phyloP scores from a whole-genome alignment of 2,329 filamentous ascomycete genomes.

The Apiospora marii region DNA sequence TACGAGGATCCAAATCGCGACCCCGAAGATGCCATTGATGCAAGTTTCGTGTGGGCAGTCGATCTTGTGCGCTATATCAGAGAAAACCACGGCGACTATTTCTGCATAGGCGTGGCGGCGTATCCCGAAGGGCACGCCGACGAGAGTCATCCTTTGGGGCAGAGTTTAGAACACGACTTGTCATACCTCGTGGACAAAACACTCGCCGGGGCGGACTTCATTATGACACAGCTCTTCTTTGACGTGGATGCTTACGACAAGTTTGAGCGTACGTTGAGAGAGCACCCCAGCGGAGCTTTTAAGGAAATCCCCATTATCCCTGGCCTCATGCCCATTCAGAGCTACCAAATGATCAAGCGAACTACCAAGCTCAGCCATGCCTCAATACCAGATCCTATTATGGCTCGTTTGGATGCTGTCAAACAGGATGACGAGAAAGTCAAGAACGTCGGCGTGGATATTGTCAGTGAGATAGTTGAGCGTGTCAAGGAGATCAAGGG shows the following conservation, averaged over 20 bases:
- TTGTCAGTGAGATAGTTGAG: conserved; percentile 84
- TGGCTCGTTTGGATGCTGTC: conserved; percentile 74
- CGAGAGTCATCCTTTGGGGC: conserved; percentile 78
- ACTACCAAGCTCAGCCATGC: conserved; percentile 96
- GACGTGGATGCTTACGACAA: conserved; percentile 82
- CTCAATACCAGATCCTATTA: conserved; percentile 74
- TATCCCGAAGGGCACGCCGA: conserved; percentile 97
- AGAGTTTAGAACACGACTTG: conserved; percentile 79
- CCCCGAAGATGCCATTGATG: conserved; percentile 68
- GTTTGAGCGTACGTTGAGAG: conserved; percentile 79
- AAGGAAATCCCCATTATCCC: conserved; percentile 90
- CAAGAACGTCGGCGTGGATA: conserved; percentile 80
- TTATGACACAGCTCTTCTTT: conserved; percentile 99
- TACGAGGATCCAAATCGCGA: conserved; percentile 73
- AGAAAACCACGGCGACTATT: conserved; percentile 88
- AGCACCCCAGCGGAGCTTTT: conserved; percentile 85
- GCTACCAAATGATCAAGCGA: conserved; percentile 92
- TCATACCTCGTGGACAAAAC: conserved; percentile 92
- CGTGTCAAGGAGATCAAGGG: conserved; percentile 73
- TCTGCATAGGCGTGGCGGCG: conserved; percentile 92
- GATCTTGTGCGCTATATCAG: conserved; percentile 92
- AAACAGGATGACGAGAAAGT: conserved; percentile 83
- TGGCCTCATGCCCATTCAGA: conserved; percentile 96
- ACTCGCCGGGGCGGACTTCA: conserved; percentile 90
- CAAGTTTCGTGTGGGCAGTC: conserved; percentile 86